Conservation (phyloP, 805 yeast species). For the Wickerhamiella cacticola region DNA sequence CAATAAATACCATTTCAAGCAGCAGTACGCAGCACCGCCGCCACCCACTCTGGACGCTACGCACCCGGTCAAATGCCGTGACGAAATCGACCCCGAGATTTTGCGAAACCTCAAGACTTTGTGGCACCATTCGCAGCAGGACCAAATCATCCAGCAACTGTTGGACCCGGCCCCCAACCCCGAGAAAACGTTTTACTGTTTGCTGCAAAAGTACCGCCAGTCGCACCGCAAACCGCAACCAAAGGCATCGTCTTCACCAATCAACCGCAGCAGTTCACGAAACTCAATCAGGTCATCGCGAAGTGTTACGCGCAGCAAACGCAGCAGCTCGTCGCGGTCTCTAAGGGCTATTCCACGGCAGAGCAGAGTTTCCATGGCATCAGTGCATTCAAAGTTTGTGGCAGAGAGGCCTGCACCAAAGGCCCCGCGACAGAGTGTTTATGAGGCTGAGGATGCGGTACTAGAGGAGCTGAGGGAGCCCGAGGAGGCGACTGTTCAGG, state of each 20-base stretch:
- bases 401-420: constrained; percentile 10
- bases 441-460: neutral
- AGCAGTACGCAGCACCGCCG: constrained; percentile 41
- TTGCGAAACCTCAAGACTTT: constrained; percentile 62
- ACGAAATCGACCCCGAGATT: constrained; percentile 61
- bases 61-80: constrained; percentile 28
- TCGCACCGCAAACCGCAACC: constrained; percentile 35
- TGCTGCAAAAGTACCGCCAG: constrained; percentile 59
- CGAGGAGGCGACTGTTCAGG: neutral
- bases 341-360: constrained; percentile 7
- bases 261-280: constrained; percentile 1
- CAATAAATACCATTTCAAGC: constrained; percentile 49
- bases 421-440: neutral
- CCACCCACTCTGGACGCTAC: constrained; percentile 23
- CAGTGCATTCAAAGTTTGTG: constrained; percentile 8
- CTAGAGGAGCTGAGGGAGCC: neutral
- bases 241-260: neutral
- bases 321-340: constrained; percentile 10
- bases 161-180: constrained; percentile 47
- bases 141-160: constrained; percentile 42
- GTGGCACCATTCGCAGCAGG: constrained; percentile 64
- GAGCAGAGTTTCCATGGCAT: constrained; percentile 11
- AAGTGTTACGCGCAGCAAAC: constrained; percentile 1
- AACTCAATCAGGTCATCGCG: neutral
- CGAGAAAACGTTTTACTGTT: constrained; percentile 70